These are phyloP conservation scores for Jacaranda copaia DNA, from an alignment of 257 asterid species.

Conservation along the genomic window DNA sequence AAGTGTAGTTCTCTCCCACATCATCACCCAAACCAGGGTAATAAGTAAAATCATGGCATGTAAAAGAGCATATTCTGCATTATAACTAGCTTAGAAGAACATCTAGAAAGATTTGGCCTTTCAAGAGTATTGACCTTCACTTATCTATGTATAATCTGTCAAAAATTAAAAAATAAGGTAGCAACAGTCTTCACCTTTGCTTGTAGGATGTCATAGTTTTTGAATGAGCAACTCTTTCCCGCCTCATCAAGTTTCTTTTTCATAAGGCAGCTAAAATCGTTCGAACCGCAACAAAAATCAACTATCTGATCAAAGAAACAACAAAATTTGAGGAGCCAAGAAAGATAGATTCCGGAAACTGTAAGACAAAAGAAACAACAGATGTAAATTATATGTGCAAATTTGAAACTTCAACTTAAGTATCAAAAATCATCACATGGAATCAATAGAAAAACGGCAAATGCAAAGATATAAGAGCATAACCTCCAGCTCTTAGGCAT, in stretches of 20 bases:
- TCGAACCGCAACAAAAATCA: constrained; percentile 94
- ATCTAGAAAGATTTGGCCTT: background rate
- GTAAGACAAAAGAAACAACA: background rate
- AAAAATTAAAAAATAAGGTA: background rate
- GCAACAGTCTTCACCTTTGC: constrained; percentile 60
- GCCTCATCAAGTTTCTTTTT: constrained; percentile 70
- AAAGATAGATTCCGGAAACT: constrained; percentile 6
- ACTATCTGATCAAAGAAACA: constrained; percentile 70
- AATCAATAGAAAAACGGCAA: background rate
- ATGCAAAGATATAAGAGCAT: background rate
- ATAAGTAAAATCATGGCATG: constrained; percentile 1
- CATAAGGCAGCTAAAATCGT: constrained; percentile 88
- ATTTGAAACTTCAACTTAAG: no score
- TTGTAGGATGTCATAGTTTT: constrained; percentile 72
- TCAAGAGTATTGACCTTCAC: background rate
- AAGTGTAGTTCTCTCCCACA: background rate
- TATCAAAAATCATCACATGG: background rate
- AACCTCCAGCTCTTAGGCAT: background rate
- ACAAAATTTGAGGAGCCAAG: constrained; percentile 1
- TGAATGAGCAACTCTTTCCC: constrained; percentile 73
- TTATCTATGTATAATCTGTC: background rate
- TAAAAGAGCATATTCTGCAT: background rate
- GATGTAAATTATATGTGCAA: background rate
- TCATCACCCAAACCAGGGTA: background rate
- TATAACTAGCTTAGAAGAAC: background rate